Percentiles rank a stretch among this genome's conserved stretches.
phyloP scores from a whole-genome alignment of 441 rosid species.

The Syzygium malaccense region DNA sequence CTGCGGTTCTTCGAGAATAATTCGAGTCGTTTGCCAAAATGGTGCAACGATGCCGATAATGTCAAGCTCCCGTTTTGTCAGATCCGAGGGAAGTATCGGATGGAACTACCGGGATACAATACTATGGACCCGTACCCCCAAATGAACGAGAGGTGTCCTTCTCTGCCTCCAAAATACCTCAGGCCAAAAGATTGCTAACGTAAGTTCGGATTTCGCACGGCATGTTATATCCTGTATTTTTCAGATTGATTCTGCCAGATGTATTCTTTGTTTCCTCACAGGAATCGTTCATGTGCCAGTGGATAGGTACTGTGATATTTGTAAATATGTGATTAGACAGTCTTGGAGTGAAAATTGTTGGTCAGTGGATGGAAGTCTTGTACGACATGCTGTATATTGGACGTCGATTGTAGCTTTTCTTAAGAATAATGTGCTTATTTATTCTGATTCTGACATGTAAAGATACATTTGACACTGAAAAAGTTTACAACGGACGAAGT shows the following conservation, averaged over 20 bases:
- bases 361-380: not conserved
- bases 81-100: constrained; percentile 80
- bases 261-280: not conserved
- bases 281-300: not conserved
- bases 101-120: constrained; percentile 91
- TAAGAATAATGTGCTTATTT: not conserved
- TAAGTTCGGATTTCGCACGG: not conserved
- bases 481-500: not conserved
- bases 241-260: not conserved
- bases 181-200: constrained; percentile 60
- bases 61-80: constrained; percentile 90
- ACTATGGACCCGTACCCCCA: constrained; percentile 77
- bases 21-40: constrained; percentile 71
- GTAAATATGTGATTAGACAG: not conserved
- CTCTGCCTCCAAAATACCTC: constrained; percentile 79
- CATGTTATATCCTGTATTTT: not conserved
- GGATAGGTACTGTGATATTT: not conserved
- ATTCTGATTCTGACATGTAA: not conserved
- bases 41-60: constrained; percentile 87
- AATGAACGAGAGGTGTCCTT: constrained; percentile 93
- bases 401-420: not conserved
- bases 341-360: not conserved
- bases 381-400: not conserved
- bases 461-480: not conserved
- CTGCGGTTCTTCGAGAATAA: constrained; percentile 77